A percentile compares a stretch with the other conserved stretches of the same genome.
Evolutionary conservation across 2,329 filamentous ascomycete genomes (phyloP).

Genomic region (Coniochaeta ligniaria): DNA sequence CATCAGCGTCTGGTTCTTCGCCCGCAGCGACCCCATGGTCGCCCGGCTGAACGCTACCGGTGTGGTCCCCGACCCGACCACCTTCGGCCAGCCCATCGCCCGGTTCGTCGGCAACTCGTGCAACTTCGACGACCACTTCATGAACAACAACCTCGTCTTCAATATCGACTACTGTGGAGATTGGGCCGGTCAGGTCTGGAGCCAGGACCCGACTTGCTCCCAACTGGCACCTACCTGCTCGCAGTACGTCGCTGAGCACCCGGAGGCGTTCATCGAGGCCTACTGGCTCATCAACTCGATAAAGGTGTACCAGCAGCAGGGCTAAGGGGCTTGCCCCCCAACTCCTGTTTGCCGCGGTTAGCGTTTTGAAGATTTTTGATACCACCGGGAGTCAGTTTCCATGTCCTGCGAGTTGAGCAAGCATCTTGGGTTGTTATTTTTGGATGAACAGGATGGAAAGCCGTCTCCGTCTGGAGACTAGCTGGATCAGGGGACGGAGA

Average conservation of each 20-base stretch:
- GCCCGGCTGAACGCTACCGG: constrained; percentile 37
- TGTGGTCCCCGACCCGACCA: constrained; percentile 53
- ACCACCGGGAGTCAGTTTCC: background rate
- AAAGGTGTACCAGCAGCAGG: constrained; percentile 43
- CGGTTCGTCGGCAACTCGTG: constrained; percentile 63
- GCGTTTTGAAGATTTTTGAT: background rate
- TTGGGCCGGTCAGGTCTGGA: constrained; percentile 74
- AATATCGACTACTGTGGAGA: constrained; percentile 82
- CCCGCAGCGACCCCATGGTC: constrained; percentile 35
- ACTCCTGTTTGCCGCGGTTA: background rate
- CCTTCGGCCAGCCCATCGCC: constrained; percentile 64
- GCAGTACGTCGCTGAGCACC: constrained; percentile 65
- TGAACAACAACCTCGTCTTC: constrained; percentile 67
- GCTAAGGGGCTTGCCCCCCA: background rate
- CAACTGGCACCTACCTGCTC: constrained; percentile 58
- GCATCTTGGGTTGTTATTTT: background rate
- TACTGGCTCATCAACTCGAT: constrained; percentile 74
- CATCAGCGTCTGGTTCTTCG: constrained; percentile 81
- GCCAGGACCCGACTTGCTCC: constrained; percentile 46
- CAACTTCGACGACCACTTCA: constrained; percentile 64
- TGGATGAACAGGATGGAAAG: background rate
- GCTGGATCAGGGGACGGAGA: background rate
- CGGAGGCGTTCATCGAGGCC: constrained; percentile 60
- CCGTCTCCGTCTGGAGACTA: background rate
- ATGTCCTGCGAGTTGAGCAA: background rate